Base-by-base conservation (phyloP, 441 rosid species). In the Omphalea diandra region DNA sequence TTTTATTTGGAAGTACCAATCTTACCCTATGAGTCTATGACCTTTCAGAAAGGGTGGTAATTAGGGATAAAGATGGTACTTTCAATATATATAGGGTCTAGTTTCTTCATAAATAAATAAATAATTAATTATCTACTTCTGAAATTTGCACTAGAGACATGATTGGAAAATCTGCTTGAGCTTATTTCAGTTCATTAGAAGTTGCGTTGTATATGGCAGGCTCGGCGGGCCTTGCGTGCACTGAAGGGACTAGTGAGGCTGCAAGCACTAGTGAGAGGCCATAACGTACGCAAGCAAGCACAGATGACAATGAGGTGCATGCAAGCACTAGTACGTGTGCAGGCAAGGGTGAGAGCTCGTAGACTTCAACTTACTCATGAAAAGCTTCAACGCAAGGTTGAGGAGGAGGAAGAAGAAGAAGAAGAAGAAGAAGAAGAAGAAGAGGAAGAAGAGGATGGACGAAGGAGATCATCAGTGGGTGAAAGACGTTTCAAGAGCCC, bases 271-370 rank as follows among this genome's bases (percentile, higher is more conserved):
- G 99, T 94, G 47, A 87, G 99, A 71, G 99, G 99, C n/a, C 83
- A 94, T 71, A 91, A 94, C 53, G 99, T 92, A 64, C 72, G 99
- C 7, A 94, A 92, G 81, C 99, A 94, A 78, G 98, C 99, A 5
- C 96, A 88, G 66, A 92, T 87, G 93, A 92, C 99, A 53, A 92
- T 94, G 99, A 84, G 93, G 62, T 90, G 98, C 76, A 94, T 92
- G 99, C 99, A 94, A 78, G 96, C 99, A 15, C 79, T 92, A 6
- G 99, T 92, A 5, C 90, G 99, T 3, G 97, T 92, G 55, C 99
- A 92, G 73, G 94, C 93, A 29, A 84, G 94, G 77, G 99, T 90
- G 4, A 70, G 93, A 71, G 94, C 96, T 0, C 90, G 94, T 29
- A 83, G 93, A 56, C 86, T 92, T 24, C 92, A 87, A 59, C 56